Percentiles rank a stretch among this genome's conserved stretches.
Evolutionary conservation across 164 flowering plant species (phyloP).

Genomic region (Magnolia changhungtana): DNA sequence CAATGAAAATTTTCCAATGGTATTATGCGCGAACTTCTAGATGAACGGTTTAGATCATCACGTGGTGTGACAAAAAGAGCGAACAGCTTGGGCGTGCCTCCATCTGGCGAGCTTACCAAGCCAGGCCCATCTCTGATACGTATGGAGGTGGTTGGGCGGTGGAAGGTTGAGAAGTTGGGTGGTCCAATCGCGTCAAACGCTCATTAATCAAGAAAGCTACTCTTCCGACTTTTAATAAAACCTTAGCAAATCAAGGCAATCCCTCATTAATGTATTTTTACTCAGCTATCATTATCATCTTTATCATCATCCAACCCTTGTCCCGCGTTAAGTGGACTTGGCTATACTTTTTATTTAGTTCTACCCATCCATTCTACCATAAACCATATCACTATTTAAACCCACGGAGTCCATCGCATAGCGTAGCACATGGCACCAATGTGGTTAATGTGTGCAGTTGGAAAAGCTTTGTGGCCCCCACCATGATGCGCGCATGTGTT

Average conservation of each 20-base stretch:
- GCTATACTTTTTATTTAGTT: neutral
- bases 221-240: neutral
- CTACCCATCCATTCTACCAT: neutral
- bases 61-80: neutral
- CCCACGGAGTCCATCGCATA: neutral
- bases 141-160: neutral
- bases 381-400: neutral
- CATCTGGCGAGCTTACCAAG: too few relatives aligned
- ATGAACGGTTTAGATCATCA: neutral
- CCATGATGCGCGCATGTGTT: too few relatives aligned
- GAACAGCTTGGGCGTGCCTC: neutral
- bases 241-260: neutral
- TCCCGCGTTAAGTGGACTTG: too few relatives aligned
- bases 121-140: too few relatives aligned
- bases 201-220: constrained; percentile 3
- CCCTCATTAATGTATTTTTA: neutral
- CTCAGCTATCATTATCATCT: neutral
- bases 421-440: neutral
- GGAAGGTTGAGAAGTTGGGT: neutral
- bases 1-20: too few relatives aligned
- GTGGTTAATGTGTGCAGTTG: neutral
- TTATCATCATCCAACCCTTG: neutral
- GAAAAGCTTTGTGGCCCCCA: too few relatives aligned
- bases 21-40: neutral
- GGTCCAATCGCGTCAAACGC: neutral